Evolutionary conservation across 495 filamentous ascomycete genomes (phyloP).

Genomic region (Podospora australis): DNA sequence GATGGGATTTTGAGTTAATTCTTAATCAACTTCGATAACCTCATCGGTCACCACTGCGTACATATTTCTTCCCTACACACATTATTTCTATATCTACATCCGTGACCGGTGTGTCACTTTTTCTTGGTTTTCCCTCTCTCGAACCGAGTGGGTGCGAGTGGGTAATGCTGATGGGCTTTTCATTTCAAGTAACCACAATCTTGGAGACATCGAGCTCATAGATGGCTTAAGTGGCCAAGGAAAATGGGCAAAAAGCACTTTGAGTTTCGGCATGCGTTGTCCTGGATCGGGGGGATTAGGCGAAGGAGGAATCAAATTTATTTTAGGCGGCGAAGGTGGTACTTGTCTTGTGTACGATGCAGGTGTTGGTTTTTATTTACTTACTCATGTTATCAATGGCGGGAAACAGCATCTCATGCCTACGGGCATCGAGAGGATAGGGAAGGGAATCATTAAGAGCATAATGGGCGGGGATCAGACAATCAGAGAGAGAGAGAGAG

Average conservation of each 20-base stretch:
- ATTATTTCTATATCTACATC: not conserved
- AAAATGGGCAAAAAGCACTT: constrained; percentile 21
- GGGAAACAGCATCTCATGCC: constrained; percentile 9
- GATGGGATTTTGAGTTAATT: constrained; percentile 43
- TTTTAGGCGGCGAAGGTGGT: constrained; percentile 15
- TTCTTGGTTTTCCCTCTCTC: constrained; percentile 17
- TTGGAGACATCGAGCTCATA: constrained; percentile 28
- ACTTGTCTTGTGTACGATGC: constrained; percentile 25
- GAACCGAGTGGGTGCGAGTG: constrained; percentile 5
- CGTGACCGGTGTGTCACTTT: constrained; percentile 25
- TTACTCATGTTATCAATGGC: constrained; percentile 19
- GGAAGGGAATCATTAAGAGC: constrained; percentile 11
- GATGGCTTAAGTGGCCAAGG: constrained; percentile 24
- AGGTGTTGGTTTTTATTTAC: constrained; percentile 10
- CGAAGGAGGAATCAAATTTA: constrained; percentile 14
- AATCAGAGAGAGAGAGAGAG: constrained; percentile 15
- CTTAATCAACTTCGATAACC: not conserved
- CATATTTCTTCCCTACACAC: constrained; percentile 11
- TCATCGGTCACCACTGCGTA: too few relatives aligned
- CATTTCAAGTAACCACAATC: constrained; percentile 18
- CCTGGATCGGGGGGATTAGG: constrained; percentile 24
- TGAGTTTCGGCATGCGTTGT: constrained; percentile 30
- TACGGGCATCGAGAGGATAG: constrained; percentile 11
- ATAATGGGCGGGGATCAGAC: constrained; percentile 21
- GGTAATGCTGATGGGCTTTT: constrained; percentile 16